A percentile compares a stretch with the other conserved stretches of the same genome.
phyloP scores from a whole-genome alignment of 2,329 filamentous ascomycete species.

The Clarireedia hainanense region DNA sequence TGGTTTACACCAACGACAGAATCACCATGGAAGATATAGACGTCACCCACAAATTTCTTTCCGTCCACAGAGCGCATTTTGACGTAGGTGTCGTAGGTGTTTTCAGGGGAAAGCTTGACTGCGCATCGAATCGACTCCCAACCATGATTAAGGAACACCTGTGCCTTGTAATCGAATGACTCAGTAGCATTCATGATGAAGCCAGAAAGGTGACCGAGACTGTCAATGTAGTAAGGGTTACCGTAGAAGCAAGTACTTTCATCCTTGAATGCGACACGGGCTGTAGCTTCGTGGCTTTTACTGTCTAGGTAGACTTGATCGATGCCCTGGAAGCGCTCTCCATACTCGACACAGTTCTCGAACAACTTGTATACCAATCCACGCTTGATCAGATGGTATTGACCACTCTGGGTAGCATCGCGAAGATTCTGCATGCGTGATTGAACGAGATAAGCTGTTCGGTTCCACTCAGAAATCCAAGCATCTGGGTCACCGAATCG shows the following conservation, averaged over 20 bases:
- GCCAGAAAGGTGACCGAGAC: constrained; percentile 47
- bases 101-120: constrained; percentile 35
- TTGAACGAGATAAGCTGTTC: neutral
- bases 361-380: constrained; percentile 68
- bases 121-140: constrained; percentile 45
- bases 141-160: constrained; percentile 50
- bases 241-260: constrained; percentile 40
- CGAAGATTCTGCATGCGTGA: constrained; percentile 48
- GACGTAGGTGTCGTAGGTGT: constrained; percentile 47
- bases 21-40: constrained; percentile 30
- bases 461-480: neutral
- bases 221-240: constrained; percentile 50
- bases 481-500: neutral
- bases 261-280: constrained; percentile 39
- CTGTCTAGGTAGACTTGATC: constrained; percentile 44
- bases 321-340: constrained; percentile 44
- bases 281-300: constrained; percentile 39
- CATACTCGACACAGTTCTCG: constrained; percentile 46
- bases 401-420: neutral
- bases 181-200: constrained; percentile 52
- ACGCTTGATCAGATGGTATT: constrained; percentile 30
- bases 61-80: constrained; percentile 34
- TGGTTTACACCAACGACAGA: constrained; percentile 28
- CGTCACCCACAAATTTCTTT: constrained; percentile 24
- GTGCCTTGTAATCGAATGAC: constrained; percentile 34